A percentile compares a stretch with the other conserved stretches of the same genome.
These are phyloP conservation scores for Saururus chinensis DNA, from an alignment of 164 flowering plant species.

Conservation along the genomic window DNA sequence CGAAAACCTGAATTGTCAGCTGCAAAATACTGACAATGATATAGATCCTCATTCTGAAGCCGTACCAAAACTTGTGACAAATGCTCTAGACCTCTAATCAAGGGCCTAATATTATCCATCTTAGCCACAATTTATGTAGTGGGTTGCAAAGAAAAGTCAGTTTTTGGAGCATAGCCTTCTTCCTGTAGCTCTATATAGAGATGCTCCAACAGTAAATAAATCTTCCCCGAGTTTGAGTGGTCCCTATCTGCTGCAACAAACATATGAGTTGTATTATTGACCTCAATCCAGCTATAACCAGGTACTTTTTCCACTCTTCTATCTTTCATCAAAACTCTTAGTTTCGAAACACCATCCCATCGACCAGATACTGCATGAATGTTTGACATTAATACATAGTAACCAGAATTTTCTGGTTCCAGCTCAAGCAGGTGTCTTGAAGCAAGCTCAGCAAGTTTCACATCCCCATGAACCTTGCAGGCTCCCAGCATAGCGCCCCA, in stretches of 20 bases:
- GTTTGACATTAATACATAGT: slow-evolving; percentile 5
- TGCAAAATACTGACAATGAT: background rate
- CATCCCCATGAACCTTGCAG: background rate
- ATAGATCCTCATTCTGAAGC: background rate
- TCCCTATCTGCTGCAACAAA: background rate
- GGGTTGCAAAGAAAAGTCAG: background rate
- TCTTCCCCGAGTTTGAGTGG: background rate
- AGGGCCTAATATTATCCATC: background rate
- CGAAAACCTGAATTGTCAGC: background rate
- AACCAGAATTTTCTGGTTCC: slow-evolving; percentile 1
- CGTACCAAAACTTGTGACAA: background rate
- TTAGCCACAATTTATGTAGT: background rate
- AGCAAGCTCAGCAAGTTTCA: background rate
- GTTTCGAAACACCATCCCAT: slow-evolving; percentile 1
- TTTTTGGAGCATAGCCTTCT: slow-evolving; percentile 1
- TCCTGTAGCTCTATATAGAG: background rate
- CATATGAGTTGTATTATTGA: slow-evolving; percentile 2
- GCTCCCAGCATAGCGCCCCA: slow-evolving; percentile 8
- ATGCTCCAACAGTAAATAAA: background rate
- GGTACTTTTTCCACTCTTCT: slow-evolving; percentile 2
- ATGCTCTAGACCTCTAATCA: background rate
- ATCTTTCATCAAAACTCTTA: slow-evolving; percentile 2
- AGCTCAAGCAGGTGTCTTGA: background rate
- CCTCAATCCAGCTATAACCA: slow-evolving; percentile 3
- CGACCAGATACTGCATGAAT: background rate